Percentiles rank a stretch among this genome's conserved stretches.
Evolutionary conservation across 73 alveolate species (phyloP).

Genomic region (Stentor roeselii): DNA sequence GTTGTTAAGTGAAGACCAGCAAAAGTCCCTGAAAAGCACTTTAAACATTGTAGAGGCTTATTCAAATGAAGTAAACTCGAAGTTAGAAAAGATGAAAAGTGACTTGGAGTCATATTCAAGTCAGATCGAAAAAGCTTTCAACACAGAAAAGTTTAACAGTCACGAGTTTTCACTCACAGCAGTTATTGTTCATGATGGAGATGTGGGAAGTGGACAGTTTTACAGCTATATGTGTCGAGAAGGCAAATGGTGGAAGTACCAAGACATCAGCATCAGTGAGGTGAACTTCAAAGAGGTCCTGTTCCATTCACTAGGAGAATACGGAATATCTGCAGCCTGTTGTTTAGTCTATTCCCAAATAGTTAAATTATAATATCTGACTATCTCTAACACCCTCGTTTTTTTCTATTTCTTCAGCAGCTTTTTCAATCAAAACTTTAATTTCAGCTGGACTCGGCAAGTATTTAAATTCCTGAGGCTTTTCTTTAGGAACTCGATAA

Average conservation of each 20-base stretch:
- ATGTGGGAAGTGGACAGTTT: neutral
- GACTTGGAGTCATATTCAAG: no score
- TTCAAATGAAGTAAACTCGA: neutral
- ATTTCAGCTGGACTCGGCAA: neutral
- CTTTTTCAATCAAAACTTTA: neutral
- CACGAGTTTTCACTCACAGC: neutral
- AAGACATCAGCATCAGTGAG: neutral
- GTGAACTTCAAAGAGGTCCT: neutral
- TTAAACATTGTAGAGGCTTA: neutral
- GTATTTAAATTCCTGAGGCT: neutral
- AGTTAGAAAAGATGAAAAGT: neutral
- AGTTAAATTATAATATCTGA: no score
- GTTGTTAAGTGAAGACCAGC: neutral
- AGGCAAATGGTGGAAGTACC: neutral
- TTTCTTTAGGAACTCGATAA: no score
- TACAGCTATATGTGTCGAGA: neutral
- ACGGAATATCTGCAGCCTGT: neutral
- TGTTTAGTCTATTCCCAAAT: neutral
- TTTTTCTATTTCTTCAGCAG: no score
- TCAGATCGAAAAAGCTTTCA: neutral
- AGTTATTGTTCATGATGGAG: neutral
- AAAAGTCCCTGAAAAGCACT: neutral
- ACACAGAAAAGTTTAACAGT: no score
- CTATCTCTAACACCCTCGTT: no score
- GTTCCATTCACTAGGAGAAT: neutral